Conservation (phyloP, 495 filamentous ascomycete species). For the Penicillium flavigenum region DNA sequence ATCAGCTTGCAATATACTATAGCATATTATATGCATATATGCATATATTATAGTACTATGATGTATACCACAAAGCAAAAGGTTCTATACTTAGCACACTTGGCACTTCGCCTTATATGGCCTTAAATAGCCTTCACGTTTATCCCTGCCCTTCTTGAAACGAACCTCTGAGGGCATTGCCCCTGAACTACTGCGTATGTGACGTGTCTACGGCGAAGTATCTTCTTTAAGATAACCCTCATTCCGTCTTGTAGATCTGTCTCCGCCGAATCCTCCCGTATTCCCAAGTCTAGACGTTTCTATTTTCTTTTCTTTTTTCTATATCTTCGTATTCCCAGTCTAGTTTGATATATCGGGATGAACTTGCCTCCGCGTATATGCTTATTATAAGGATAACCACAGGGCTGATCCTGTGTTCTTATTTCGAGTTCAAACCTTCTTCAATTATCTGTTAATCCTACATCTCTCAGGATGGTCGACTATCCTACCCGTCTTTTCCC, state of each 20-base stretch:
- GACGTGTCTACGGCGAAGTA: background rate
- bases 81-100: too few species aligned
- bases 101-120: too few species aligned
- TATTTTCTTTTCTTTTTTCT: background rate
- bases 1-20: too few species aligned
- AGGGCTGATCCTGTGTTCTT: background rate
- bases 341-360: background rate
- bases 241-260: background rate
- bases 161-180: too few species aligned
- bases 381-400: background rate
- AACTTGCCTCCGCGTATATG: background rate
- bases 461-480: background rate
- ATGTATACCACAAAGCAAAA: too few species aligned
- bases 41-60: too few species aligned
- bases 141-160: too few species aligned
- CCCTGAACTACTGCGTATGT: too few species aligned
- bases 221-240: background rate
- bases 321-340: background rate
- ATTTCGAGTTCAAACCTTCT: background rate
- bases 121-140: too few species aligned
- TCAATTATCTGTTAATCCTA: background rate
- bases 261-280: background rate
- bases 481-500: background rate
- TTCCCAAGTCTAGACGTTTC: background rate
- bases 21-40: too few species aligned